Evolutionary conservation across 2,329 filamentous ascomycete species (phyloP), one percentile per base, ranked within the genome.

Genomic region (Alternaria infectoria): DNA sequence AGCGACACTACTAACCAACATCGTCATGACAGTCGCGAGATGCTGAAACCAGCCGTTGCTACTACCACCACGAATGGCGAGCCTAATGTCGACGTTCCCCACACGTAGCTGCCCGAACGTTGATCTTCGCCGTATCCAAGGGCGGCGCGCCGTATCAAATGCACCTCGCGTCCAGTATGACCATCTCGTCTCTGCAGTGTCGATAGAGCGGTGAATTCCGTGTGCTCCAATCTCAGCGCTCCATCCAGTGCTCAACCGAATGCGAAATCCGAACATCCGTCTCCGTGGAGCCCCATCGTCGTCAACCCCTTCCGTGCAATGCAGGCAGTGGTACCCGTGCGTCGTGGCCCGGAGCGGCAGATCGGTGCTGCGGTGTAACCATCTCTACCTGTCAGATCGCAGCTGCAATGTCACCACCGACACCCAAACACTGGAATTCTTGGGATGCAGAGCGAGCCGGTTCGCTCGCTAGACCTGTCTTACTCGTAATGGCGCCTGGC

Each of bases 391-490:
- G 28, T 56, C 57, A 46, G 19, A 47, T 36, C 45, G 62, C 52
- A 60, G 55, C 59, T 64, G 60, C 44, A 45, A 47, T 54, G 54
- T 56, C 54, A 61, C 59, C 49, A 50, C n/a, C 54, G 32, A 44
- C 43, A 62, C 54, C 55, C 59, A 45, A 43, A 19, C 28, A 50
- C 62, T 58, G 43, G 54, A 54, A 26, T 58, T 44, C 40, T 47
- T 55, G 13, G 36, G 51, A 51, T 32, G 28, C 25, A 47, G n/a
- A 19, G 46, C 58, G 45, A 63, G 65, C 59, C 47, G 57, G 56
- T 45, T 58, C 54, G 23, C 58, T 70, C 64, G 66, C 66, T 70
- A 62, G 46, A 68, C 62, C 57, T 69, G 61, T 51, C 50, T 43
- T 67, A 62, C 59, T 65, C 62, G 67, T 49, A 45, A 40, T 36